Evolutionary conservation across 78 protist species (phyloP).

Genomic region (Blattamonas nauphoetae): DNA sequence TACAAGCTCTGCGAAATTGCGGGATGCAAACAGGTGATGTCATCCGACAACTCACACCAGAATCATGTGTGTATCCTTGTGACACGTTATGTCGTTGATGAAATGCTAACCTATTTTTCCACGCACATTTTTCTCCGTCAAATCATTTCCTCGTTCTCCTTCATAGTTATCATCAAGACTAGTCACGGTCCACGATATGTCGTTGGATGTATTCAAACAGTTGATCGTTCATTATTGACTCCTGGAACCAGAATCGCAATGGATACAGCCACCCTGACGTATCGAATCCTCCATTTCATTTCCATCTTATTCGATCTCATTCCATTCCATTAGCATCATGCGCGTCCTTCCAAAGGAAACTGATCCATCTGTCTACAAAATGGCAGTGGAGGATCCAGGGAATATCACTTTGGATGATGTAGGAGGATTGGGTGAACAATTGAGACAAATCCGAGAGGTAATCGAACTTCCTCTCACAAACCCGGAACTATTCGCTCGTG

Average conservation of each 20-base stretch:
- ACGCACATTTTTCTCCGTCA: neutral
- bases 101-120: neutral
- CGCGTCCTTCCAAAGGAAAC: constrained; percentile 67
- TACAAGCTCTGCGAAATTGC: constrained; percentile 89
- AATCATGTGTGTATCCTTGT: constrained; percentile 51
- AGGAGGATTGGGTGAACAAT: constrained; percentile 91
- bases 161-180: constrained; percentile 86
- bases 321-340: neutral
- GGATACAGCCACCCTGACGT: constrained; percentile 96
- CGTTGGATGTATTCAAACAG: constrained; percentile 78
- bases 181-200: constrained; percentile 96
- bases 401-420: constrained; percentile 56
- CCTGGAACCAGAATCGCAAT: constrained; percentile 92
- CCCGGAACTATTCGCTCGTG: constrained; percentile 94
- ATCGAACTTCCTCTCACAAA: constrained; percentile 95
- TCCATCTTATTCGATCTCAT: neutral
- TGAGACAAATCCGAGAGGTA: constrained; percentile 91
- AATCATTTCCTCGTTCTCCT: neutral
- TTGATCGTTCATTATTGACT: constrained; percentile 62
- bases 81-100: neutral
- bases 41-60: constrained; percentile 85
- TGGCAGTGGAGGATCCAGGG: constrained; percentile 82
- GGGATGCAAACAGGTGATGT: constrained; percentile 99
- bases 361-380: constrained; percentile 95
- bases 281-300: neutral